Conservation (phyloP, 176 grass and related monocot genomes). For the Cenchrus purpureus region DNA sequence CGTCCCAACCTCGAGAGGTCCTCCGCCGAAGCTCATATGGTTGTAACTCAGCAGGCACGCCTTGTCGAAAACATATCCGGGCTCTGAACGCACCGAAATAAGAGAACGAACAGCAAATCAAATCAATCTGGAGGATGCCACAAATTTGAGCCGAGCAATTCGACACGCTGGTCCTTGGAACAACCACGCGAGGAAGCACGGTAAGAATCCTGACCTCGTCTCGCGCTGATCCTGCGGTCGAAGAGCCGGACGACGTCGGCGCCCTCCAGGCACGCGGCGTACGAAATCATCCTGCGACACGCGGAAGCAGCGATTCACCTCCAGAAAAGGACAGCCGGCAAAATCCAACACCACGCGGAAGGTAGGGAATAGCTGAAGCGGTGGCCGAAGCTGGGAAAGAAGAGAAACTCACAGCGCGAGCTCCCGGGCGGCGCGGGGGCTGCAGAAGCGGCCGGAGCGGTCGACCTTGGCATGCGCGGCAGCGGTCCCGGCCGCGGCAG, state of each 20-base stretch:
- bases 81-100: constrained; percentile 55
- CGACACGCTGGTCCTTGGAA: neutral
- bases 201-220: constrained; percentile 56
- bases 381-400: neutral
- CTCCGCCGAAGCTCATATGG: constrained; percentile 84
- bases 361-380: neutral
- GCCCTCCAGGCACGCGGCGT: constrained; percentile 92
- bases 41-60: constrained; percentile 64
- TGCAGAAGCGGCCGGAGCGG: constrained; percentile 79
- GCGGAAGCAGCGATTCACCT: neutral
- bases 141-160: neutral
- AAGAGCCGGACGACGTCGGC: constrained; percentile 86
- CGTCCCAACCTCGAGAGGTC: constrained; percentile 73
- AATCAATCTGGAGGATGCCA: neutral
- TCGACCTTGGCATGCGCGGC: constrained; percentile 54
- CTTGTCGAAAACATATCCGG: constrained; percentile 81
- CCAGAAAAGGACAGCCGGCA: neutral
- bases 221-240: constrained; percentile 80
- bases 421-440: constrained; percentile 87
- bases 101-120: constrained; percentile 17
- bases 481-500: neutral
- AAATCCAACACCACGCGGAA: neutral
- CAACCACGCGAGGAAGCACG: neutral
- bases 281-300: constrained; percentile 74
- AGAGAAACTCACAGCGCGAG: constrained; percentile 77